A percentile compares a stretch with the other conserved stretches of the same genome.
These are phyloP conservation scores for Teunomyces stri DNA, from an alignment of 805 yeast genomes.

Conservation along the genomic window DNA sequence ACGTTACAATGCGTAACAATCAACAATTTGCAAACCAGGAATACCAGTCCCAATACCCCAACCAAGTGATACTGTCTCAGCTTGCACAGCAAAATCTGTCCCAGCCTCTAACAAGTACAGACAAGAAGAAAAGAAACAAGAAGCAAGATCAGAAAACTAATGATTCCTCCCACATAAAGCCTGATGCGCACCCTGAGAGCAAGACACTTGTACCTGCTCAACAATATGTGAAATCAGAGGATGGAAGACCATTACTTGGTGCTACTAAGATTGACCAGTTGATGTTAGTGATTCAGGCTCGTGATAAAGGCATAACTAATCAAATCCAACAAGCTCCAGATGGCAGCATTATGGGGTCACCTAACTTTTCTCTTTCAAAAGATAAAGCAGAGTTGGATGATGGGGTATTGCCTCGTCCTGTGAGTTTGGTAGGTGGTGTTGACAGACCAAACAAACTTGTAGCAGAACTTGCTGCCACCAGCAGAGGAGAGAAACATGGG, in stretches of 20 bases:
- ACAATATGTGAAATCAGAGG: conserved; percentile 50
- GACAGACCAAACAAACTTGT: conserved; percentile 51
- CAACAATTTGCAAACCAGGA: background rate
- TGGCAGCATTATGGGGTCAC: conserved; percentile 60
- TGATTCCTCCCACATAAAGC: background rate
- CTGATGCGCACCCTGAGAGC: conserved; percentile 6
- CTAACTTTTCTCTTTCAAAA: conserved; percentile 12
- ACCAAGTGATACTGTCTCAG: conserved; percentile 2
- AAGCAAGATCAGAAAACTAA: background rate
- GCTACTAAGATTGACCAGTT: conserved; percentile 88
- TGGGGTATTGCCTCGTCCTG: conserved; percentile 52
- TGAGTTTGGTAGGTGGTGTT: conserved; percentile 75
- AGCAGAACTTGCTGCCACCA: conserved; percentile 11
- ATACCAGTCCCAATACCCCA: conserved; percentile 6
- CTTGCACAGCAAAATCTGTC: conserved; percentile 16
- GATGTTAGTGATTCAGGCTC: conserved; percentile 87
- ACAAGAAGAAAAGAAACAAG: conserved; percentile 2
- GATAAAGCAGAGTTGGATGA: conserved; percentile 25
- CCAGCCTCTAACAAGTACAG: background rate
- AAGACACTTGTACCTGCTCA: conserved; percentile 44
- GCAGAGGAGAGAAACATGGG: conserved; percentile 9
- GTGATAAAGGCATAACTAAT: conserved; percentile 71
- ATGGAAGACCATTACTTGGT: conserved; percentile 71
- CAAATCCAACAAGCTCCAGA: conserved; percentile 63
- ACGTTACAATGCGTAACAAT: conserved; percentile 10